Evolutionary conservation across 768 basidiomycete genomes (phyloP).

Genomic region (Calocybe cyanea): DNA sequence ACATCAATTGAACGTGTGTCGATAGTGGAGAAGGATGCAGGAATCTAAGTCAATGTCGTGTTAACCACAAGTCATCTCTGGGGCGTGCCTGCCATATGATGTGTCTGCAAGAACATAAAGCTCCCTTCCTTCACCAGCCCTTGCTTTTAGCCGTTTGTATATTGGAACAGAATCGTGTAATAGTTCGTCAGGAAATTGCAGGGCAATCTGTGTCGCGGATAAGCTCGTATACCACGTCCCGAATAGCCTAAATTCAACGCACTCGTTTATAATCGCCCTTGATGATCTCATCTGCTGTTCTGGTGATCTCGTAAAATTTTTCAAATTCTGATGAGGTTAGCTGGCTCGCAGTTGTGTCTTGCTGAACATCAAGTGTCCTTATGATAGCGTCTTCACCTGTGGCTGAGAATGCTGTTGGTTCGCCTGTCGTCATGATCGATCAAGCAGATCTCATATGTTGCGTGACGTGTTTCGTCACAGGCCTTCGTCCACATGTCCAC

Average conservation of each 20-base stretch:
- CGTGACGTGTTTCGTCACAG: not conserved
- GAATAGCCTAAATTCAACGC: slow-evolving; percentile 14
- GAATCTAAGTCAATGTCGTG: slow-evolving; percentile 12
- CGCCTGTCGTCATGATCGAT: slow-evolving; percentile 14
- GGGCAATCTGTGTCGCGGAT: slow-evolving; percentile 54
- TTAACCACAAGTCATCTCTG: slow-evolving; percentile 10
- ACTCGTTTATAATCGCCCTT: slow-evolving; percentile 70
- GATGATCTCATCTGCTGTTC: slow-evolving; percentile 59
- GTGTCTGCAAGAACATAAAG: slow-evolving; percentile 72
- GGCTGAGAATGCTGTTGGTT: slow-evolving; percentile 43
- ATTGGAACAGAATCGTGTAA: slow-evolving; percentile 84
- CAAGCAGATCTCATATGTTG: no score
- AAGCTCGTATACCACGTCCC: not conserved
- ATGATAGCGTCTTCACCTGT: slow-evolving; percentile 64
- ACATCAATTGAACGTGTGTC: not conserved
- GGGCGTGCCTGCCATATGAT: slow-evolving; percentile 86
- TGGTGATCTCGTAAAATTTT: slow-evolving; percentile 71
- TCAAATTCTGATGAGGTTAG: slow-evolving; percentile 42
- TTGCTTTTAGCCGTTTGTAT: slow-evolving; percentile 59
- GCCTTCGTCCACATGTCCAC: not conserved
- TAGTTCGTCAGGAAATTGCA: slow-evolving; percentile 96
- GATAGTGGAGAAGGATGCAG: not conserved
- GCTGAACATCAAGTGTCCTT: slow-evolving; percentile 46
- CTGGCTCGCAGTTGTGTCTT: slow-evolving; percentile 30
- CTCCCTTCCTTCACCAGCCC: slow-evolving; percentile 17